A percentile compares a stretch with the other conserved stretches of the same genome.
Evolutionary conservation across 2,329 filamentous ascomycete genomes (phyloP).

Genomic region (Fusarium fracticaudum): DNA sequence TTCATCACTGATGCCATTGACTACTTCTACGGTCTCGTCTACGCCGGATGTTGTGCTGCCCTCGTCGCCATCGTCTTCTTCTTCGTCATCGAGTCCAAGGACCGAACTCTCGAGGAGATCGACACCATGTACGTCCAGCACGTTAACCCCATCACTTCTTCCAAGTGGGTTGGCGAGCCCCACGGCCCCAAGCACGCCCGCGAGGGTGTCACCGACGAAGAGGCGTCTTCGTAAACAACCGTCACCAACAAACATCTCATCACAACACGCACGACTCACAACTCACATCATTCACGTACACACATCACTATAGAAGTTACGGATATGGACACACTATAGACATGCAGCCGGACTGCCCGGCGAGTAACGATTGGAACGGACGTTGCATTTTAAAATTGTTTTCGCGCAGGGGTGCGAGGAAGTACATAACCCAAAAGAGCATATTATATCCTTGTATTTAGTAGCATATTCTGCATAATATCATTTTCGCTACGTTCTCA

Average conservation of each 20-base stretch:
- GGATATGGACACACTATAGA: background rate
- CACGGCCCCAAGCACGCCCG: conserved; percentile 16
- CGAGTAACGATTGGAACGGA: conserved; percentile 29
- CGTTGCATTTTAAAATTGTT: conserved; percentile 15
- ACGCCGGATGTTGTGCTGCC: conserved; percentile 72
- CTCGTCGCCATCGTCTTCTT: conserved; percentile 76
- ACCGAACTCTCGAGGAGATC: conserved; percentile 77
- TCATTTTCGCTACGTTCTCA: conserved; percentile 16
- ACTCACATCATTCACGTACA: background rate
- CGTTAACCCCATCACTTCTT: conserved; percentile 60
- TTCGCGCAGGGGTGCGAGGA: background rate
- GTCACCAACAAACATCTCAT: background rate
- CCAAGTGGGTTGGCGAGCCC: conserved; percentile 37
- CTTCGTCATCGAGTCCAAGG: conserved; percentile 78
- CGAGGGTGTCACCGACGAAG: conserved; percentile 31
- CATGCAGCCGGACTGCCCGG: conserved; percentile 23
- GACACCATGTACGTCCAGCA: conserved; percentile 76
- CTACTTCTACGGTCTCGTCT: conserved; percentile 77
- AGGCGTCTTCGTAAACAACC: conserved; percentile 24
- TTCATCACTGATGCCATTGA: conserved; percentile 77
- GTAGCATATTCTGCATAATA: conserved; percentile 24
- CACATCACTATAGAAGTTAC: conserved; percentile 2
- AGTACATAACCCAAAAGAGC: conserved; percentile 25
- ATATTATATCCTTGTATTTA: conserved; percentile 34
- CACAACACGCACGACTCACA: background rate